Percentiles rank a stretch among this genome's conserved stretches.
phyloP scores from a whole-genome alignment of 768 basidiomycete species.

The Rhizopogon vinicolor region DNA sequence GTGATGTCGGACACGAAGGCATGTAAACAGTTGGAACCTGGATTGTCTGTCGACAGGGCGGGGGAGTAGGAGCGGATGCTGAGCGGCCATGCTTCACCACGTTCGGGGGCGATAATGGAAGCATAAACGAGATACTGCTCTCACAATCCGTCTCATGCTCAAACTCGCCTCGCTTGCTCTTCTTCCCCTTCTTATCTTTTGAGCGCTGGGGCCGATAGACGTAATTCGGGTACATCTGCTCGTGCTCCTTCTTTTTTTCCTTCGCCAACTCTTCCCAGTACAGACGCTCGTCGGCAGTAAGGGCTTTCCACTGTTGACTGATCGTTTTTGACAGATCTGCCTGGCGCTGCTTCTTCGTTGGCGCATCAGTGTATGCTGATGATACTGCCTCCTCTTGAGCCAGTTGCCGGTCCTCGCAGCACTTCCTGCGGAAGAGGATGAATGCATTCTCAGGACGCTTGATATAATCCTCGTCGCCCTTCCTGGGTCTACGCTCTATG shows the following conservation, averaged over 20 bases:
- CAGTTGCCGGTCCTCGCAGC: constrained; percentile 66
- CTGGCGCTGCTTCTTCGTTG: constrained; percentile 70
- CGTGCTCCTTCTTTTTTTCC: constrained; percentile 78
- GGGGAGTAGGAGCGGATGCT: constrained; percentile 59
- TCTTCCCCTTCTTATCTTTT: constrained; percentile 44
- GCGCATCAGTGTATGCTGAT: constrained; percentile 18
- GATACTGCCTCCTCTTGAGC: constrained; percentile 44
- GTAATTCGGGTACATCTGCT: constrained; percentile 69
- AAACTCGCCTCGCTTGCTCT: constrained; percentile 28
- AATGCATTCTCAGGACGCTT: constrained; percentile 84
- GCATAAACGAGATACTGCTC: constrained; percentile 45
- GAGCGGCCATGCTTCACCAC: constrained; percentile 44
- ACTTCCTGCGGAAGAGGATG: constrained; percentile 78
- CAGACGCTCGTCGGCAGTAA: constrained; percentile 59
- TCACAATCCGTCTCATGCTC: constrained; percentile 44
- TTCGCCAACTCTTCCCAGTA: constrained; percentile 76
- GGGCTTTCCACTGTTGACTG: constrained; percentile 74
- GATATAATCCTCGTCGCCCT: constrained; percentile 81
- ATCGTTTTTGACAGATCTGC: constrained; percentile 81
- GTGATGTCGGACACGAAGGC: constrained; percentile 64
- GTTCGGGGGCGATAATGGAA: constrained; percentile 33
- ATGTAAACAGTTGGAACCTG: constrained; percentile 60
- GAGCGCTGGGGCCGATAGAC: constrained; percentile 71
- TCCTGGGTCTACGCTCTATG: constrained; percentile 45
- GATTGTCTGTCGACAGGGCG: constrained; percentile 60